These are phyloP conservation scores for Chalciporus piperatoides DNA, from an alignment of 1,284 basidiomycete species.

Conservation along the genomic window DNA sequence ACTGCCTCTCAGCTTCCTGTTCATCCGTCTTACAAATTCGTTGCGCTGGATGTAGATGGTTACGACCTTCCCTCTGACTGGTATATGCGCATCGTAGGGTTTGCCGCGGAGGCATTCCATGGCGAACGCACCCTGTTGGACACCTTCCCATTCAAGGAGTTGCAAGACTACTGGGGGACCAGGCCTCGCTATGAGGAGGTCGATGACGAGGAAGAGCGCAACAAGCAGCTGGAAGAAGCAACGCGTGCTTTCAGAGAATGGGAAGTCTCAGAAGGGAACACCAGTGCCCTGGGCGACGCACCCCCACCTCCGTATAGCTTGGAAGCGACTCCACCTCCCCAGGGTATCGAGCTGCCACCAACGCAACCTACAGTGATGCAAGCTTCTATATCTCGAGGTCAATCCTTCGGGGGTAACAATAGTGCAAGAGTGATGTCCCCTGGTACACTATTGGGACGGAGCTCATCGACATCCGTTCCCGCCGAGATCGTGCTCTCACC, in stretches of 20 bases:
- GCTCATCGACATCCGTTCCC: background rate
- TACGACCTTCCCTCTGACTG: slow-evolving; percentile 71
- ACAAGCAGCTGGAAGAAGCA: slow-evolving; percentile 6
- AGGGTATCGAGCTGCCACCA: background rate
- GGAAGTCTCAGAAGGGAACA: slow-evolving; percentile 9
- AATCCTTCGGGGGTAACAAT: background rate
- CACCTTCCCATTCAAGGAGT: slow-evolving; percentile 64
- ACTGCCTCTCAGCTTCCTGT: slow-evolving; percentile 55
- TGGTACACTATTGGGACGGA: background rate
- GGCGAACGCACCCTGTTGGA: slow-evolving; percentile 59
- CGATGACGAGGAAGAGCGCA: background rate
- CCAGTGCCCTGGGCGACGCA: slow-evolving; percentile 38
- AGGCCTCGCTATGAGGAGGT: slow-evolving; percentile 55
- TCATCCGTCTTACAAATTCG: slow-evolving; percentile 52
- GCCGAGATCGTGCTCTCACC: background rate
- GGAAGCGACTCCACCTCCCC: slow-evolving; percentile 40
- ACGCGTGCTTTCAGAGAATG: slow-evolving; percentile 17
- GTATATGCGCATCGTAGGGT: slow-evolving; percentile 77
- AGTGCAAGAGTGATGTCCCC: background rate
- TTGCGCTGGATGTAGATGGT: slow-evolving; percentile 70
- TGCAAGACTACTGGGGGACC: slow-evolving; percentile 69
- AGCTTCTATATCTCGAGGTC: background rate
- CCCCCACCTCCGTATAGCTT: slow-evolving; percentile 69
- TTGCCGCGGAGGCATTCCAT: slow-evolving; percentile 63
- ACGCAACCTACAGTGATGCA: background rate